Percentiles rank a stretch among this genome's conserved stretches.
Evolutionary conservation across 2,329 filamentous ascomycete species (phyloP).

Genomic region (Colletotrichum phormii): DNA sequence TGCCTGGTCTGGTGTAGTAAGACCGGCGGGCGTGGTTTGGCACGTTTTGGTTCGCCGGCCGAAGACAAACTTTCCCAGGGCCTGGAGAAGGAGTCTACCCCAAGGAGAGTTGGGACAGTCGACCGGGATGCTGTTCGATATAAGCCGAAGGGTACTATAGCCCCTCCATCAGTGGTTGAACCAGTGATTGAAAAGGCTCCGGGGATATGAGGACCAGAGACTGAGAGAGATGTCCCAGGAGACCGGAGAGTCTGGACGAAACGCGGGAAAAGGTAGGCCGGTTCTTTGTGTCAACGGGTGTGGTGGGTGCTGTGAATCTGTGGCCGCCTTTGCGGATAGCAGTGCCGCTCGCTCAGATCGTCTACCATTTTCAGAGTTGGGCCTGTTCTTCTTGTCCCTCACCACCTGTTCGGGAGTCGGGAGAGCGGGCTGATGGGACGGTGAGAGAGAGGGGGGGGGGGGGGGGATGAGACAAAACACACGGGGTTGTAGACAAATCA

Average conservation of each 20-base stretch:
- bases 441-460: background rate
- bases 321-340: background rate
- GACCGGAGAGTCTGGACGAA: constrained; percentile 26
- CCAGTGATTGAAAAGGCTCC: background rate
- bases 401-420: constrained; percentile 1
- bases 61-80: background rate
- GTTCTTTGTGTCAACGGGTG: constrained; percentile 1
- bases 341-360: constrained; percentile 10
- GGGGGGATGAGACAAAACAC: constrained; percentile 14
- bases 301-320: background rate
- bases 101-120: background rate
- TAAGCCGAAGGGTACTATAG: constrained; percentile 20
- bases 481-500: constrained; percentile 15
- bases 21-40: constrained; percentile 1
- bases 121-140: constrained; percentile 5
- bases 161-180: background rate
- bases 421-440: background rate
- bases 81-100: background rate
- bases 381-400: background rate
- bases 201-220: background rate
- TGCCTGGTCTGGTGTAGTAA: constrained; percentile 19
- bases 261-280: constrained; percentile 32
- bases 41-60: constrained; percentile 5
- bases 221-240: background rate
- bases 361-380: background rate